Base-by-base conservation (phyloP, 495 filamentous ascomycete species). In the Penicillium mononematosum region DNA sequence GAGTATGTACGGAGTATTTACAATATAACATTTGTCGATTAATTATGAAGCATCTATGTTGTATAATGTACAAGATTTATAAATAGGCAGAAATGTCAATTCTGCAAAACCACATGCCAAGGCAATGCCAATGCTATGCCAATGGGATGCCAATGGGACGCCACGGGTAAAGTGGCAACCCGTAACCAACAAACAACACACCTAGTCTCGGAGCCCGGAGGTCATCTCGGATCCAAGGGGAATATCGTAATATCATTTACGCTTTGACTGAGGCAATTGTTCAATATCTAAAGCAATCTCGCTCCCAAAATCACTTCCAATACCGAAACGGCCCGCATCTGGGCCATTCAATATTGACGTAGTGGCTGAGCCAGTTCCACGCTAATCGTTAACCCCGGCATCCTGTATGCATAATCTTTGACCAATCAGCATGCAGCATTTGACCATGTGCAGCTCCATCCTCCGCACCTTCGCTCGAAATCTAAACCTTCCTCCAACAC, bases 311-410 rank as follows among this genome's bases (percentile, higher is more conserved):
- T 38, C 14, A 42, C 20, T 27, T 20, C 7, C 11, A 44, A 4
- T 19, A 1, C 39, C 16, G 19, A 53, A 53, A 53, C 50, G 50
- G 50, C 27, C 48, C 48, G 48, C 48, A 24, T 25, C 49, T 51
- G 42, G 43, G 25, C 41, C 51, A 27, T 39, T 39, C 0, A 39
- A 39, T 32, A 22, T 54, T 54, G 42, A 54, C 42, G 52, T 54
- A 54, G 50, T 39, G 34, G 48, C 32, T 49, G 14, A 34, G 25
- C 1, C 5, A 27, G 25, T n/a, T 46, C 29, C 42, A 38, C 52
- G 29, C 52, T 46, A 54, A 16, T 47, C 17, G 32, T 5, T 8
- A 39, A 10, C 22, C 43, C 42, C 31, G 44, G 16, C 11, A 25
- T 29, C 9, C 5, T 29, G 24, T n/a, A 46, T 55, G 44, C 44